Conservation (phyloP, 768 basidiomycete species). For the Kwoniella sp. region DNA sequence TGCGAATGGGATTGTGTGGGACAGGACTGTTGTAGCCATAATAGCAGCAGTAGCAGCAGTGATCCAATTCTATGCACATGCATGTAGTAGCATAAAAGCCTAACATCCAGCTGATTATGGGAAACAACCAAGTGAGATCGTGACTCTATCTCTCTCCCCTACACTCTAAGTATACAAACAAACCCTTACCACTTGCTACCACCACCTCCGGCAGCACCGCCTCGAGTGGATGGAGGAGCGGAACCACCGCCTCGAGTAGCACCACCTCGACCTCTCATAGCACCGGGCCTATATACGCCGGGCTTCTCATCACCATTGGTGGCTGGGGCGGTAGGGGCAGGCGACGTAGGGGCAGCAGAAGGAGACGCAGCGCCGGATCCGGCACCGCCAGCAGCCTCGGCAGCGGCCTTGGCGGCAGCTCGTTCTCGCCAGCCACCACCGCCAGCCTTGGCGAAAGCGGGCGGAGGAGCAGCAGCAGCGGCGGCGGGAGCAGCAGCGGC, state of each 20-base stretch:
- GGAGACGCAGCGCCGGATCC: constrained; percentile 29
- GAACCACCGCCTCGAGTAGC: constrained; percentile 8
- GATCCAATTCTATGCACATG: constrained; percentile 1
- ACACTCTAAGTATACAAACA: neutral
- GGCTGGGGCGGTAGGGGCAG: constrained; percentile 13
- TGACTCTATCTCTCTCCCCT: neutral
- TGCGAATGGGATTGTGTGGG: too few species aligned
- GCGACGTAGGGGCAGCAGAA: constrained; percentile 21
- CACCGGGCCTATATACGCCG: constrained; percentile 4
- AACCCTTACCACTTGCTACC: constrained; percentile 15
- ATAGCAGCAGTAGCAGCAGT: neutral
- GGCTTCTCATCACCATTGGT: constrained; percentile 22
- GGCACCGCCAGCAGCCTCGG: constrained; percentile 38
- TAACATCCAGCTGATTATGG: too few species aligned
- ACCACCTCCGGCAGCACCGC: constrained; percentile 20
- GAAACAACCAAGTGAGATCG: neutral
- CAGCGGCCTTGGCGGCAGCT: constrained; percentile 60
- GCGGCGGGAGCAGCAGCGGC: constrained; percentile 34
- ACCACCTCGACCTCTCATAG: constrained; percentile 17
- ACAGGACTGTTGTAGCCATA: neutral
- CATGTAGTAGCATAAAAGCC: too few species aligned
- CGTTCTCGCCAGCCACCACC: constrained; percentile 69
- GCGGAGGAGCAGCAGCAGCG: constrained; percentile 52
- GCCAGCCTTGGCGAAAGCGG: constrained; percentile 54
- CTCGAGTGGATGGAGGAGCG: constrained; percentile 23